These are phyloP conservation scores for Musa troglodytarum DNA, from an alignment of 176 grass and related monocot species.

Conservation along the genomic window DNA sequence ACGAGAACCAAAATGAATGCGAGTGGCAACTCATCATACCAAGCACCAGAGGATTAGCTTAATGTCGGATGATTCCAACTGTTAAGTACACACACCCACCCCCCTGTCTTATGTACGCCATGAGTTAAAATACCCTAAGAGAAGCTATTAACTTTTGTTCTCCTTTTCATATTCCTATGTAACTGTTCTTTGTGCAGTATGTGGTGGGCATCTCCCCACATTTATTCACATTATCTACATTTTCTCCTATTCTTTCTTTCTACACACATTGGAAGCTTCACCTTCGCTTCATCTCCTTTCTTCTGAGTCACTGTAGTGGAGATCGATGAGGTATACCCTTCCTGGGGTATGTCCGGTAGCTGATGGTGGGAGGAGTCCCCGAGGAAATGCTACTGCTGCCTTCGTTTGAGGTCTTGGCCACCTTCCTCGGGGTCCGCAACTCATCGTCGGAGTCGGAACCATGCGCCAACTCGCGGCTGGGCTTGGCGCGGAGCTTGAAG, in stretches of 20 bases:
- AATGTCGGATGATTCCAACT: too few species aligned
- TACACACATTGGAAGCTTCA: too few species aligned
- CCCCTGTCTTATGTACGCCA: too few species aligned
- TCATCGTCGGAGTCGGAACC: conserved; percentile 29
- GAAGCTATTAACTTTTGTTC: too few species aligned
- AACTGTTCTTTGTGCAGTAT: neutral
- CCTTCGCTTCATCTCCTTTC: neutral
- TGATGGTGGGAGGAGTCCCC: conserved; percentile 32
- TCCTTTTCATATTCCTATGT: too few species aligned
- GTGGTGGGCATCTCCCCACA: conserved; percentile 2
- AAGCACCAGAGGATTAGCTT: too few species aligned
- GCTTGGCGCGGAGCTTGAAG: conserved; percentile 21
- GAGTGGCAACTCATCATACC: too few species aligned
- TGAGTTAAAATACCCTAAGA: too few species aligned
- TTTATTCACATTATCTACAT: too few species aligned
- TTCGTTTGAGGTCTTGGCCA: conserved; percentile 7
- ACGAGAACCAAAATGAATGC: too few species aligned
- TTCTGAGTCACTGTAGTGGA: conserved; percentile 16
- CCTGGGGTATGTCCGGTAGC: conserved; percentile 24
- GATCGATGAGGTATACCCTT: conserved; percentile 36
- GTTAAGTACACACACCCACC: too few species aligned
- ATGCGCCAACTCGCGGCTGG: conserved; percentile 15
- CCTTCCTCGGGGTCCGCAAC: conserved; percentile 23
- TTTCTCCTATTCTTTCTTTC: too few species aligned
- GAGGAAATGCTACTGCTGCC: conserved; percentile 17